Evolutionary conservation across 2,329 filamentous ascomycete genomes (phyloP), one percentile per base, ranked within the genome.

Genomic region (Clarireedia homoeocarpa): DNA sequence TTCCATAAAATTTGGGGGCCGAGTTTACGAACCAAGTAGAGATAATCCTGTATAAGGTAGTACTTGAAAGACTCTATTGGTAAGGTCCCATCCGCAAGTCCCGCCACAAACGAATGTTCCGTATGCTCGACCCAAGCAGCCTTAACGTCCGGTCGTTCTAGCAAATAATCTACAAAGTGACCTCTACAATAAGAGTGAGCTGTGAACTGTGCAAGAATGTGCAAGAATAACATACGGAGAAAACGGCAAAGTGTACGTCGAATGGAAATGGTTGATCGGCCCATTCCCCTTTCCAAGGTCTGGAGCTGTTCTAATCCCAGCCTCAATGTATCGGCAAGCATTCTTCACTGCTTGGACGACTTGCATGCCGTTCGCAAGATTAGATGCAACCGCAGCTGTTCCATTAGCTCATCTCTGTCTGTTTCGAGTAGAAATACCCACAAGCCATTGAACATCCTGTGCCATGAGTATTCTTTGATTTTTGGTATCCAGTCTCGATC

Each of bases 381-480:
- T 86, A n/a, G 85, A 85, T 1, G 88, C 84, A 64, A 91, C 88
- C 3, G 88, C 86, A 59, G 88, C 84, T 69, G 36, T 17, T 44
- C 17, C 20, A n/a, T 57, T 56, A 56, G 53, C 34, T 36, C 20
- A 15, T 48, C 24, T 27, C 39, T 27, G 30, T 48, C 40, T 34
- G 20, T 12, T 24, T 23, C 36, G 27, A 17, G 17, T 4, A 36
- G 9, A 30, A n/a, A n/a, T 30, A 76, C 84, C 74, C 71, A 88
- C 85, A 96, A 42, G 94, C 94, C 58, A 97, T 78, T 9, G 91
- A 95, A 68, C 94, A 99, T 4, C 94, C 94, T 0, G 94, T 97
- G 0, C 94, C 94, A 66, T 99, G 94, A 0, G 92, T 97, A 67
- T 92, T 92, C 58, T 77, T 85, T 7, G 86, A 90, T 9, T 77